phyloP scores from a whole-genome alignment of 1,284 basidiomycete genomes.

The Trametes sp. region DNA sequence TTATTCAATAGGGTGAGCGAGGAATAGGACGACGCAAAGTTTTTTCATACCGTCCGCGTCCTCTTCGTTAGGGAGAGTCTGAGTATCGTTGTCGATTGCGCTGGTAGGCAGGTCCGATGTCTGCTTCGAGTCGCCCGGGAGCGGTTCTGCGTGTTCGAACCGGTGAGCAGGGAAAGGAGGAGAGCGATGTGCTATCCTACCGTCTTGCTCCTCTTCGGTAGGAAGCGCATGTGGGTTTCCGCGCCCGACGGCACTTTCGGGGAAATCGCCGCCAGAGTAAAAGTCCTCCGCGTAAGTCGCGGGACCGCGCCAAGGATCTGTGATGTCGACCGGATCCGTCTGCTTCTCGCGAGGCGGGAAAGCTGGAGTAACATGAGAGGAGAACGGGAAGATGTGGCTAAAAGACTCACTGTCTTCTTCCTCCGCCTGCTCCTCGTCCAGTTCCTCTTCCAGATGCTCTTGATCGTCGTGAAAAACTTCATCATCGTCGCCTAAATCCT shows the following conservation, averaged over 20 bases:
- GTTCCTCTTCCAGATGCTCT: constrained; percentile 7
- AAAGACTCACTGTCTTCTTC: constrained; percentile 35
- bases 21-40: background rate
- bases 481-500: constrained; percentile 6
- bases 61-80: constrained; percentile 23
- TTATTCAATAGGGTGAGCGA: background rate
- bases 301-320: constrained; percentile 58
- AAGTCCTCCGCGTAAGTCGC: constrained; percentile 58
- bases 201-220: constrained; percentile 24
- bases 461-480: no score
- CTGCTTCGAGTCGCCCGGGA: background rate
- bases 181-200: constrained; percentile 7
- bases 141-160: no score
- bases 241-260: constrained; percentile 1
- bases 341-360: constrained; percentile 22
- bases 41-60: constrained; percentile 25
- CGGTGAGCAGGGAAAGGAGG: background rate
- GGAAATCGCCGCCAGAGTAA: constrained; percentile 42
- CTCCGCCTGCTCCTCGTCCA: constrained; percentile 23
- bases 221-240: constrained; percentile 21
- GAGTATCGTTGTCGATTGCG: no score
- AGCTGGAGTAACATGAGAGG: background rate
- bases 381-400: no score
- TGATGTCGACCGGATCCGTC: constrained; percentile 35
- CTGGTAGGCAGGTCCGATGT: background rate